Percentiles rank a stretch among this genome's conserved stretches.
phyloP scores from a whole-genome alignment of 768 basidiomycete genomes.

The Polyporus arcularius region DNA sequence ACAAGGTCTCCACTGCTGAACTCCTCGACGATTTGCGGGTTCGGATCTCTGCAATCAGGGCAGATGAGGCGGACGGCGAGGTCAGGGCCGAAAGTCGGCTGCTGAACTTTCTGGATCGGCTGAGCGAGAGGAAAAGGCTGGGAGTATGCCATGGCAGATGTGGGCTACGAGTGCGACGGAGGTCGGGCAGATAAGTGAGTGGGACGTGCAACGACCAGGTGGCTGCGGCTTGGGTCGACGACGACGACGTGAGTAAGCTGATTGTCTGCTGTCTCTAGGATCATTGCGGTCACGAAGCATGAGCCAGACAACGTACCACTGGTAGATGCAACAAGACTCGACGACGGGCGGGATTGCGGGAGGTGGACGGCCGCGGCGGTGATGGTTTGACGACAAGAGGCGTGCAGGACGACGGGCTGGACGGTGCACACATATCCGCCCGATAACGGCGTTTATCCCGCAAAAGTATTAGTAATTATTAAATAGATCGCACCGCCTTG shows the following conservation, averaged over 20 bases:
- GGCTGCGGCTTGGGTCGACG: neutral
- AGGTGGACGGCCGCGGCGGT: neutral
- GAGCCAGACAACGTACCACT: slow-evolving; percentile 9
- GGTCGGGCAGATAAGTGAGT: slow-evolving; percentile 11
- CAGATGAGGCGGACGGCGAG: slow-evolving; percentile 89
- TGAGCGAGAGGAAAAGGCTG: slow-evolving; percentile 81
- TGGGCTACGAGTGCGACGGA: slow-evolving; percentile 21
- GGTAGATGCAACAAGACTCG: slow-evolving; percentile 2
- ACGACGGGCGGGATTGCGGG: neutral
- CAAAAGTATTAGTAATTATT: slow-evolving; percentile 7
- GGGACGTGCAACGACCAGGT: neutral
- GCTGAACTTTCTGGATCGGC: slow-evolving; percentile 51
- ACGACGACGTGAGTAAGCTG: neutral
- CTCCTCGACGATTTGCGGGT: slow-evolving; percentile 95
- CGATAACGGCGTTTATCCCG: slow-evolving; percentile 4
- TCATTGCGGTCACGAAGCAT: neutral
- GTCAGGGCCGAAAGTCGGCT: slow-evolving; percentile 75
- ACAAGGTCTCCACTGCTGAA: slow-evolving; percentile 98
- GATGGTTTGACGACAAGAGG: slow-evolving; percentile 5
- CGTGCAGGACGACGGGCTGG: slow-evolving; percentile 1
- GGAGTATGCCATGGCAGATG: slow-evolving; percentile 58
- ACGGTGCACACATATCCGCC: neutral
- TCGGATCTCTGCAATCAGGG: slow-evolving; percentile 92
- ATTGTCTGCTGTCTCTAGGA: slow-evolving; percentile 1
- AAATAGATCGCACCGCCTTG: too few relatives aligned